Conservation (phyloP, 1,284 basidiomycete species). For the Quambalaria eucalypti region DNA sequence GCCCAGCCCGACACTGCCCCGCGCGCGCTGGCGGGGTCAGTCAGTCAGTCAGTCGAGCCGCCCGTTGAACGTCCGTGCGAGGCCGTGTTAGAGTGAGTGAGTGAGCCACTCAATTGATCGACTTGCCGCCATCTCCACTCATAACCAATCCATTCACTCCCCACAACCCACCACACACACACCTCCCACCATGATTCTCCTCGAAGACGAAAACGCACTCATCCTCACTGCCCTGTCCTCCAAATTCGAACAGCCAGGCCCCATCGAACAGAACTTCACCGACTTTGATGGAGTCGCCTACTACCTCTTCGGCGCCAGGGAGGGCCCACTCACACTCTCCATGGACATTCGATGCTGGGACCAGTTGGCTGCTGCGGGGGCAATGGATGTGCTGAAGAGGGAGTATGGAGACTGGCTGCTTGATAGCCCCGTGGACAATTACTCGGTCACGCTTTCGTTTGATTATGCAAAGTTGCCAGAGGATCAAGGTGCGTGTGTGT, state of each 20-base stretch:
- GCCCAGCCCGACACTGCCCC: too few relatives aligned
- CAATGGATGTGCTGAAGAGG: constrained; percentile 65
- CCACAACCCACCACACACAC: neutral
- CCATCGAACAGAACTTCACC: constrained; percentile 88
- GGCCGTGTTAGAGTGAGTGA: too few relatives aligned
- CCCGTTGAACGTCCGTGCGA: too few relatives aligned
- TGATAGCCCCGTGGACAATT: constrained; percentile 63
- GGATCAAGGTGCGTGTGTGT: constrained; percentile 60
- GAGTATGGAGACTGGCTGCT: constrained; percentile 72
- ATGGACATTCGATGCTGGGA: constrained; percentile 95
- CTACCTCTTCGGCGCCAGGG: constrained; percentile 72
- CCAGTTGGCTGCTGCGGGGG: constrained; percentile 81
- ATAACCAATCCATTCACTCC: too few relatives aligned
- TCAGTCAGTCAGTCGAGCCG: too few relatives aligned
- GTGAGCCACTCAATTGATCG: too few relatives aligned
- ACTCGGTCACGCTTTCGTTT: constrained; percentile 76
- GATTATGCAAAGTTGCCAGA: constrained; percentile 76
- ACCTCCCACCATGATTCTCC: constrained; percentile 38
- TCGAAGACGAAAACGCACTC: constrained; percentile 56
- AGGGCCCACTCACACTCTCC: constrained; percentile 65
- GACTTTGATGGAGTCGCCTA: constrained; percentile 97
- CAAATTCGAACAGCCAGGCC: constrained; percentile 74
- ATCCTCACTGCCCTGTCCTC: constrained; percentile 85
- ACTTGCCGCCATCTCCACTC: too few relatives aligned
- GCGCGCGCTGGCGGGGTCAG: too few relatives aligned